A percentile compares a stretch with the other conserved stretches of the same genome.
Evolutionary conservation across 257 asterid species (phyloP).

Genomic region (Solanum chilense): DNA sequence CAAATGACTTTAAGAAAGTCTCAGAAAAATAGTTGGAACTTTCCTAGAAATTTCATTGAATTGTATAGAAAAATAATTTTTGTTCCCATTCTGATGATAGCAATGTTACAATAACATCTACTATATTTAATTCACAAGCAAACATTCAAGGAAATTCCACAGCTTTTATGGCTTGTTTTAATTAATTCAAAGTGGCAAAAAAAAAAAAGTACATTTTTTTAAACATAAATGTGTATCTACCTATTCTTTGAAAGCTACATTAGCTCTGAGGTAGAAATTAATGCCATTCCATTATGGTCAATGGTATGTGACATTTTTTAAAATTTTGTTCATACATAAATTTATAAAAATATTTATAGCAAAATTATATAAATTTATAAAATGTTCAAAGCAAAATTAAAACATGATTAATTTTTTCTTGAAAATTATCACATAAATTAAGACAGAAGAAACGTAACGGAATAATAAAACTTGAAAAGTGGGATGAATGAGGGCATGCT

Average conservation of each 20-base stretch:
- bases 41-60: neutral
- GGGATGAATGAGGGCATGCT: neutral
- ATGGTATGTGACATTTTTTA: neutral
- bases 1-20: neutral
- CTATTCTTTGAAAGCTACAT: neutral
- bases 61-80: neutral
- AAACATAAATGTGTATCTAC: neutral
- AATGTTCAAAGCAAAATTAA: too few relatives aligned
- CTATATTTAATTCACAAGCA: neutral
- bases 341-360: too few relatives aligned
- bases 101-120: neutral
- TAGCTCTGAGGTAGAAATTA: neutral
- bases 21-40: neutral
- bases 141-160: neutral
- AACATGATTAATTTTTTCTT: accelerated
- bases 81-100: neutral
- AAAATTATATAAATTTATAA: too few relatives aligned
- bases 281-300: neutral
- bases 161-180: neutral
- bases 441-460: accelerated
- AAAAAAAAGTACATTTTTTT: neutral
- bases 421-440: neutral
- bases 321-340: too few relatives aligned
- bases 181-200: neutral
- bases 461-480: too few relatives aligned